Percentiles rank a stretch among this genome's conserved stretches.
These are phyloP conservation scores for Aspergillus sclerotialis DNA, from an alignment of 2,329 filamentous ascomycete genomes.

Conservation along the genomic window DNA sequence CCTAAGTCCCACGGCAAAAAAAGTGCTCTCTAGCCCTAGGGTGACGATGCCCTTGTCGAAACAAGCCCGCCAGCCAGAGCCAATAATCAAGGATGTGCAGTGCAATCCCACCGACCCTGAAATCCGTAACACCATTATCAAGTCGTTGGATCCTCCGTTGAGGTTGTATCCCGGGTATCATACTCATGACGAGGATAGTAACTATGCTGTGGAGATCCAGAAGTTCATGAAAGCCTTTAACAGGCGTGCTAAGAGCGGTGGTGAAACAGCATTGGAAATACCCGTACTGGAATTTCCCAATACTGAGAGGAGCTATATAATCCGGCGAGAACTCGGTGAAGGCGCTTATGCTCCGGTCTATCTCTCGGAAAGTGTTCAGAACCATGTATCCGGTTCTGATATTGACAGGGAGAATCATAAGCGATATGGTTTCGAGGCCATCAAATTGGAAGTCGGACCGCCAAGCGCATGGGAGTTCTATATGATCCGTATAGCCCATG, in stretches of 20 bases:
- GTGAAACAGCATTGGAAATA: slow-evolving; percentile 56
- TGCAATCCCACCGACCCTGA: slow-evolving; percentile 84
- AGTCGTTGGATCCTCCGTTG: slow-evolving; percentile 65
- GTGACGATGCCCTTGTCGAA: slow-evolving; percentile 13
- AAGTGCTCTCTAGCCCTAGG: slow-evolving; percentile 18
- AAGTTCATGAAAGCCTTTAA: slow-evolving; percentile 67
- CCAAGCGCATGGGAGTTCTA: slow-evolving; percentile 93
- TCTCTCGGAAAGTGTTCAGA: slow-evolving; percentile 66
- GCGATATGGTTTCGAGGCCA: slow-evolving; percentile 64
- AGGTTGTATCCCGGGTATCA: slow-evolving; percentile 71
- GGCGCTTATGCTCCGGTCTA: slow-evolving; percentile 96
- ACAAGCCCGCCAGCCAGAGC: slow-evolving; percentile 35
- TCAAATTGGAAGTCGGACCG: slow-evolving; percentile 84
- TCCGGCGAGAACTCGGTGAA: slow-evolving; percentile 81
- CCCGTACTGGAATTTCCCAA: slow-evolving; percentile 64
- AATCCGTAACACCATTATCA: slow-evolving; percentile 67
- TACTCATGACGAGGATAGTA: slow-evolving; percentile 57
- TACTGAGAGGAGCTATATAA: slow-evolving; percentile 60
- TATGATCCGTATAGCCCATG: slow-evolving; percentile 78
- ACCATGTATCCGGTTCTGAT: slow-evolving; percentile 49
- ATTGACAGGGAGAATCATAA: slow-evolving; percentile 31
- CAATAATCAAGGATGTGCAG: slow-evolving; percentile 71
- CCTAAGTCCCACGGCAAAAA: slow-evolving; percentile 33
- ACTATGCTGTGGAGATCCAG: slow-evolving; percentile 67
- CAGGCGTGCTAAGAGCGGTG: slow-evolving; percentile 39